Evolutionary conservation across 768 basidiomycete species (phyloP), one percentile per base, ranked within the genome.

Genomic region (Favolaschia claudopus): DNA sequence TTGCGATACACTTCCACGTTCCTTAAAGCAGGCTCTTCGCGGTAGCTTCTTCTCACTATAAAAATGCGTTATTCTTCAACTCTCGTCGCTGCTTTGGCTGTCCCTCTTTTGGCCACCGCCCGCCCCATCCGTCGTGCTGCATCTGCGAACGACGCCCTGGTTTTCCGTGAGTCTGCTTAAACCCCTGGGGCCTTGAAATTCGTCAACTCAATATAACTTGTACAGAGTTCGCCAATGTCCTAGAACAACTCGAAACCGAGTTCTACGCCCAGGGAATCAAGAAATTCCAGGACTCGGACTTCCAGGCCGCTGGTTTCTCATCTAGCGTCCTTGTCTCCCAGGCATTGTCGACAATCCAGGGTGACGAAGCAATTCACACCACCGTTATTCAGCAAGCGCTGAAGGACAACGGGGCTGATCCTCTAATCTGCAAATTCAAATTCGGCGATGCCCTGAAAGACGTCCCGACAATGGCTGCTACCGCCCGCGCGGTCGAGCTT

Each of bases 401-500:
- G 59, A 73, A 74, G 52, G 75, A 84, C 3, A 77, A 88, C 24
- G 89, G 89, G 28, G 82, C 72, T 34, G 39, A 67, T 17, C 82
- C 89, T 5, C 74, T 90, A 50, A 76, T 77, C 24, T 94, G 92
- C 78, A 70, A 74, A 31, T 93, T 92, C 79, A 80, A 89, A 66
- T 92, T 95, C 62, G 78, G 78, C 52, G 72, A 77, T 2, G 89
- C 76, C 0, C 76, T 94, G 45, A 82, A 77, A 1, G 84, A 88
- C 69, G 91, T 93, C 33, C 29, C 81, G 4, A 88, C 86, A 14
- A 91, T 92, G 89, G 82, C 85, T 27, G 77, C 84, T 1, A 80
- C 81, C 10, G 93, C 92, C 1, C 91, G 92, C 58, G 77, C 88
- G 0, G 83, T 95, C 19, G 93, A 95, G 76, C 79, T 84, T 53